Base-by-base conservation (phyloP, 805 yeast species). In the Schwanniomyces vanrijiae region DNA sequence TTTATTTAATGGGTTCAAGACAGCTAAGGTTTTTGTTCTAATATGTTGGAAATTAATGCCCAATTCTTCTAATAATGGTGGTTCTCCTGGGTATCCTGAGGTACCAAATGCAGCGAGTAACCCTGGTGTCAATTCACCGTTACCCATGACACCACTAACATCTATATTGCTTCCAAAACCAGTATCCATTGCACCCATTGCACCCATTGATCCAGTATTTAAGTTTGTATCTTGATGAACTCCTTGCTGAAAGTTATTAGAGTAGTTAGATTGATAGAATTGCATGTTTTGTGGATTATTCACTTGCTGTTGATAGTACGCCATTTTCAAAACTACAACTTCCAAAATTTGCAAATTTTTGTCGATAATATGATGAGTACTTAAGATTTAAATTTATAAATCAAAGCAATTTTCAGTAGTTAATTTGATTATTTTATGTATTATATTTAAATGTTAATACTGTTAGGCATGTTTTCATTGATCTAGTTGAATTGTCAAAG, bases 11-110 rank as follows among this genome's bases (percentile, higher is more conserved):
- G 97, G 96, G 56, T 88, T 86, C 62, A 94, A 76, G 9, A 91
- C 98, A 1, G 92, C 88, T 59, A 82, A 66, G 0, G 98, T 94
- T 73, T 89, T 94, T 29, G 81, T 76, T 57, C 84, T 81, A 54
- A 94, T 92, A 61, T 92, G 97, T 35, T 77, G 78, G 59, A 94
- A 94, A 65, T 94, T 91, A 61, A 94, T 88, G 2, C 98, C 99
- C 21, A 94, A 68, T 62, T 94, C 99, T 62, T 94, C 96, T 43
- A 94, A 71, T 40, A 94, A 72, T 2, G 97, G 90, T 0, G 96
- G 91, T 65, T 94, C 99, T n/a, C 90, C 92, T 0, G 96, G 84
- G 61, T 94, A 94, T 0, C 99, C 99, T 0, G 86, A 76, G 0
- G 97, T 87, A 1, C 97, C 88, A 59, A 94, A 85, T 0, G 98